A percentile compares a stretch with the other conserved stretches of the same genome.
Evolutionary conservation across 2,329 filamentous ascomycete species (phyloP).

Genomic region (Pseudopyricularia javanii): DNA sequence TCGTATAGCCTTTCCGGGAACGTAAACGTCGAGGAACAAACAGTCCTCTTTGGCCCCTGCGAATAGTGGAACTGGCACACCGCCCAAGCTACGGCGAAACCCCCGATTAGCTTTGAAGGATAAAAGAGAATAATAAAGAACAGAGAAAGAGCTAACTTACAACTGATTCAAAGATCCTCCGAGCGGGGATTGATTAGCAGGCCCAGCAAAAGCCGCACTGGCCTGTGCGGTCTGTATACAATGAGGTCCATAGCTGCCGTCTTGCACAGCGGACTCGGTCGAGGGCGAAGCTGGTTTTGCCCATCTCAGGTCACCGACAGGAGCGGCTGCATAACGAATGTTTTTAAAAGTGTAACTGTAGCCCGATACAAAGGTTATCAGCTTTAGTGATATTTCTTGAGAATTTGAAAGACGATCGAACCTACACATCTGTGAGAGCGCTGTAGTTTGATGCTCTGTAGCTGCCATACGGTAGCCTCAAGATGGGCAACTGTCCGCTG

Average conservation of each 20-base stretch:
- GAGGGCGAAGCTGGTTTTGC: conserved; percentile 17
- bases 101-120: background rate
- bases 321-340: conserved; percentile 29
- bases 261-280: conserved; percentile 11
- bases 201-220: conserved; percentile 17
- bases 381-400: background rate
- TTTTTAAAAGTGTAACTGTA: conserved; percentile 25
- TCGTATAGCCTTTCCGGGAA: conserved; percentile 26
- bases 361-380: background rate
- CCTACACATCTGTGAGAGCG: conserved; percentile 11
- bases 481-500: conserved; percentile 7
- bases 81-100: conserved; percentile 13
- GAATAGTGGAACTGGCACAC: conserved; percentile 18
- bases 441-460: conserved; percentile 12
- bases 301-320: conserved; percentile 25
- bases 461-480: conserved; percentile 13
- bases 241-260: conserved; percentile 13
- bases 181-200: conserved; percentile 18
- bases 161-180: conserved; percentile 20
- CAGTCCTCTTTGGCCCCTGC: conserved; percentile 27
- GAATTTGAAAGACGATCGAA: background rate
- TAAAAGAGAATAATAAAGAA: background rate
- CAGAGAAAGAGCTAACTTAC: conserved; percentile 9
- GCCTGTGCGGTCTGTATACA: conserved; percentile 13
- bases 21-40: conserved; percentile 35